These are phyloP conservation scores for Incumbomyces delicatus DNA, from an alignment of 2,329 filamentous ascomycete genomes.

Conservation along the genomic window DNA sequence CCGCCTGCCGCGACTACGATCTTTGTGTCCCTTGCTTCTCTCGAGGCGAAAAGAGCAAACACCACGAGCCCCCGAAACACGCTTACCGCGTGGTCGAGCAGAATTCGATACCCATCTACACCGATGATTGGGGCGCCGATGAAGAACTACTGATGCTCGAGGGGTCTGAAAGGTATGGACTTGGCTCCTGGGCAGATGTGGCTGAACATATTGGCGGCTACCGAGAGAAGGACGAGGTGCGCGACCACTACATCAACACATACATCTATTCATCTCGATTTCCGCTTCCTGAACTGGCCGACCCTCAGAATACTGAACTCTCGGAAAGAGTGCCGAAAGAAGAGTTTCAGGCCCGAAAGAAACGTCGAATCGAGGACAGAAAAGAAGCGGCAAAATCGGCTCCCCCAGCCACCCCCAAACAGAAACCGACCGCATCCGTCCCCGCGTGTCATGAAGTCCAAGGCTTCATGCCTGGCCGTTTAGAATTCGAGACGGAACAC, in stretches of 20 bases:
- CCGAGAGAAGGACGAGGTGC: conserved; percentile 86
- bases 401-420: conserved; percentile 75
- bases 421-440: conserved; percentile 90
- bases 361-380: conserved; percentile 81
- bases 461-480: conserved; percentile 93
- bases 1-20: conserved; percentile 84
- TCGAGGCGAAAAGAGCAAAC: conserved; percentile 66
- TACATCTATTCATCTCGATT: conserved; percentile 79
- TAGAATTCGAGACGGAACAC: conserved; percentile 97
- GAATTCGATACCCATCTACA: conserved; percentile 95
- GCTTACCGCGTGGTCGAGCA: conserved; percentile 92
- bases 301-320: conserved; percentile 67
- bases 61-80: conserved; percentile 79
- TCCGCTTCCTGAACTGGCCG: conserved; percentile 76
- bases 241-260: conserved; percentile 82
- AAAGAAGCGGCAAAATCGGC: conserved; percentile 80
- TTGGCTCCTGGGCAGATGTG: conserved; percentile 96
- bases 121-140: conserved; percentile 90
- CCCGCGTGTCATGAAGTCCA: conserved; percentile 96
- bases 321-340: conserved; percentile 76
- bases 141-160: conserved; percentile 90
- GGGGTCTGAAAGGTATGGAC: conserved; percentile 88
- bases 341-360: conserved; percentile 87
- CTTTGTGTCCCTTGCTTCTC: conserved; percentile 93
- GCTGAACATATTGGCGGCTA: conserved; percentile 97